phyloP scores from a whole-genome alignment of 2,329 filamentous ascomycete species.

The Nectriaceae sp. region DNA sequence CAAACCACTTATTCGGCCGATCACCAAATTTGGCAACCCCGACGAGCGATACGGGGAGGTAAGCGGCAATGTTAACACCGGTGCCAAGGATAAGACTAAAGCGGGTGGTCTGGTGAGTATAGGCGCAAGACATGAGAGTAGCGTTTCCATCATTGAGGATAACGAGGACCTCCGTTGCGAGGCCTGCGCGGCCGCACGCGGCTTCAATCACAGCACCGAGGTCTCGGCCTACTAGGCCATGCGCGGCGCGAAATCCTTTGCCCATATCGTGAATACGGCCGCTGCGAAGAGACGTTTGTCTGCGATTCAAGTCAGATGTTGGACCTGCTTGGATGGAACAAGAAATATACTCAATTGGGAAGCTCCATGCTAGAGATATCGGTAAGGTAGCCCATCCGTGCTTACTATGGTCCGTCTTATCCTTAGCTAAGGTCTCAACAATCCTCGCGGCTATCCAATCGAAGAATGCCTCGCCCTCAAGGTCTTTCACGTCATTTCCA shows the following conservation, averaged over 20 bases:
- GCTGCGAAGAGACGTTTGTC: constrained; percentile 63
- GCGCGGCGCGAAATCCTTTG: constrained; percentile 63
- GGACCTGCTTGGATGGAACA: constrained; percentile 28
- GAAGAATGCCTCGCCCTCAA: constrained; percentile 63
- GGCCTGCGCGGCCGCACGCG: constrained; percentile 52
- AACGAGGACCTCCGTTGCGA: constrained; percentile 58
- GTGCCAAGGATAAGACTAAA: constrained; percentile 69
- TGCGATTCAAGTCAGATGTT: constrained; percentile 35
- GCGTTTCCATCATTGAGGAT: constrained; percentile 70
- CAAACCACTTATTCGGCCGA: constrained; percentile 57
- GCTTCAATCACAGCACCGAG: constrained; percentile 58
- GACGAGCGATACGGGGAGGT: constrained; percentile 61
- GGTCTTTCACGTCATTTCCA: constrained; percentile 53
- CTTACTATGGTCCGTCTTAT: constrained; percentile 37
- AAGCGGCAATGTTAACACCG: constrained; percentile 66
- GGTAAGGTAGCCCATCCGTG: constrained; percentile 53
- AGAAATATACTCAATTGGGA: constrained; percentile 70
- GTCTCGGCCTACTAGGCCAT: constrained; percentile 59
- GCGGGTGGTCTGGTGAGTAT: constrained; percentile 58
- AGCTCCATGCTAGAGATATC: constrained; percentile 68
- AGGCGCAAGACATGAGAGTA: constrained; percentile 64
- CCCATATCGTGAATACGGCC: constrained; percentile 65
- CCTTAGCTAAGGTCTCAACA: constrained; percentile 53
- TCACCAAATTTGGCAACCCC: constrained; percentile 57
- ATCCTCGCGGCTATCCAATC: constrained; percentile 68